These are phyloP conservation scores for Retiboletus flavoniger DNA, from an alignment of 1,284 basidiomycete genomes.

Conservation along the genomic window DNA sequence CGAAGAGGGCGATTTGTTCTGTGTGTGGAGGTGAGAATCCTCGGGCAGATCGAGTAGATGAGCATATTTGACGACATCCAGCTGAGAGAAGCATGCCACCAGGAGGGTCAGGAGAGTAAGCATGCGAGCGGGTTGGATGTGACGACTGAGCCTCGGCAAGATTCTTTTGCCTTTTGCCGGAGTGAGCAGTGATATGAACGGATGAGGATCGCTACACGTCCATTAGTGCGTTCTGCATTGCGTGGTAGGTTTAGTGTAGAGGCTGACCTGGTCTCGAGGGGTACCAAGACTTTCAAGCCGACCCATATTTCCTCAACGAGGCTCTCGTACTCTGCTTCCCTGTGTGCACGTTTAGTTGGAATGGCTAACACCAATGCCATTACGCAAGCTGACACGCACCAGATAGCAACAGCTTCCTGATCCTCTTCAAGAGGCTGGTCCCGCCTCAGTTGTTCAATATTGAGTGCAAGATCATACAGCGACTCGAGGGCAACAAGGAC, in stretches of 20 bases:
- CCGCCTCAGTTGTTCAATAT: conserved; percentile 83
- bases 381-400: conserved; percentile 43
- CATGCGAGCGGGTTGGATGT: conserved; percentile 78
- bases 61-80: conserved; percentile 85
- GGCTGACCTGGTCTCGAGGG: conserved; percentile 81
- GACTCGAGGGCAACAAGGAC: conserved; percentile 80
- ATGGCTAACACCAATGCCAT: neutral
- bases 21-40: conserved; percentile 42
- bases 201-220: conserved; percentile 79
- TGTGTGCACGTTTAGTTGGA: conserved; percentile 29
- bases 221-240: conserved; percentile 3
- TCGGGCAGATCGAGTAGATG: conserved; percentile 65
- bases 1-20: conserved; percentile 22
- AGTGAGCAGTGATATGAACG: conserved; percentile 90
- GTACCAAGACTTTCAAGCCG: conserved; percentile 82
- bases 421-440: conserved; percentile 71
- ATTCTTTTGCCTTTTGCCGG: conserved; percentile 93
- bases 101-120: conserved; percentile 89
- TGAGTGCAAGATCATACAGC: conserved; percentile 83
- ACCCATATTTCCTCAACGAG: conserved; percentile 78
- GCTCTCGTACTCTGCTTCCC: conserved; percentile 60
- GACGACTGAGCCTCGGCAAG: conserved; percentile 86
- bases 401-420: conserved; percentile 49
- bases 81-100: conserved; percentile 89
- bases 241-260: neutral